phyloP scores from a whole-genome alignment of 306 rosid species.

The Malus sylvestris region DNA sequence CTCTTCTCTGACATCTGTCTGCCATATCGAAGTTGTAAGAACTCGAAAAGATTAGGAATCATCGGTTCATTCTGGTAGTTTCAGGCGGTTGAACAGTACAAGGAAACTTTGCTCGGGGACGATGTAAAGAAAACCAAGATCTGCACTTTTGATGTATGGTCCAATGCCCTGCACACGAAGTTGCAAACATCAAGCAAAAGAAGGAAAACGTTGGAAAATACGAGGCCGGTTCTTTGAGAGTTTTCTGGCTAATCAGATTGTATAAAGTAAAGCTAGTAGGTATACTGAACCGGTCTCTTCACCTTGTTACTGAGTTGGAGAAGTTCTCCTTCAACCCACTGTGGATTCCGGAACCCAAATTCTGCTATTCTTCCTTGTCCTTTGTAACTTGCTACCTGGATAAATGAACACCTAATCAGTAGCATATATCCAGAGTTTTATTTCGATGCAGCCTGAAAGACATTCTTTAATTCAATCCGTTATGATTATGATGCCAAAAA shows the following conservation, averaged over 20 bases:
- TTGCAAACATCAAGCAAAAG: slow-evolving; percentile 1
- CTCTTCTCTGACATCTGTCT: slow-evolving; percentile 13
- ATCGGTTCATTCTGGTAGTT: slow-evolving; percentile 57
- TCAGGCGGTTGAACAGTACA: slow-evolving; percentile 87
- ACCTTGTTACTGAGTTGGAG: slow-evolving; percentile 95
- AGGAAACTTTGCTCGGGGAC: slow-evolving; percentile 93
- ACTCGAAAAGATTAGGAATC: background rate
- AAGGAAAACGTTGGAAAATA: background rate
- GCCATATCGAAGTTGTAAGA: slow-evolving; percentile 4
- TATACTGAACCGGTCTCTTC: slow-evolving; percentile 9
- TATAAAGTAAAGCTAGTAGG: background rate
- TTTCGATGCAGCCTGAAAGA: background rate
- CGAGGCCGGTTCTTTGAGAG: background rate
- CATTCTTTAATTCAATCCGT: background rate
- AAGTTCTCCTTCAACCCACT: slow-evolving; percentile 97
- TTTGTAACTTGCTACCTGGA: slow-evolving; percentile 76
- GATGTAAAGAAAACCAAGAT: slow-evolving; percentile 83
- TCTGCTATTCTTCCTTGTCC: slow-evolving; percentile 98
- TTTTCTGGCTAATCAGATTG: slow-evolving; percentile 11
- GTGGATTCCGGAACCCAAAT: slow-evolving; percentile 69
- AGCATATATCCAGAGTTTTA: slow-evolving; percentile 15
- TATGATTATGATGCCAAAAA: background rate
- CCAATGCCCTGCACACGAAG: slow-evolving; percentile 64
- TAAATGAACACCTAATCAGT: slow-evolving; percentile 16
- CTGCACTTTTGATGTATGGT: slow-evolving; percentile 90